Percentiles rank a stretch among this genome's conserved stretches.
phyloP scores from a whole-genome alignment of 176 grass and related monocot genomes.

The Elaeis guineensis region DNA sequence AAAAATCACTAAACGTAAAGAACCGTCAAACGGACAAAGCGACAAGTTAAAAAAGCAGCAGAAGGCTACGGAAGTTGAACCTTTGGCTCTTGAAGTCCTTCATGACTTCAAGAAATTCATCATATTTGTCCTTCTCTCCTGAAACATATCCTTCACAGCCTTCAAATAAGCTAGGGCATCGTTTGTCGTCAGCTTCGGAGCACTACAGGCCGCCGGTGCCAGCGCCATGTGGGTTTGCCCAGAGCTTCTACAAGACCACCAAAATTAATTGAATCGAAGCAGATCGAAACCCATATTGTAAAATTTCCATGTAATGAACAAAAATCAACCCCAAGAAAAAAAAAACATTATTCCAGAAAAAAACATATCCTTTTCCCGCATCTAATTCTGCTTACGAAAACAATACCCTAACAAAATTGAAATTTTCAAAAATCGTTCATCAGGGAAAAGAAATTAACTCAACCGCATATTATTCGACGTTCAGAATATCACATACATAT shows the following conservation, averaged over 20 bases:
- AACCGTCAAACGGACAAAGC: too few relatives aligned
- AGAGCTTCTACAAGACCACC: constrained; percentile 24
- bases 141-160: constrained; percentile 35
- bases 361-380: too few relatives aligned
- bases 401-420: too few relatives aligned
- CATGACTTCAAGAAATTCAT: constrained; percentile 26
- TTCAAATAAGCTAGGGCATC: constrained; percentile 38
- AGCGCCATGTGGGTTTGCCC: constrained; percentile 41
- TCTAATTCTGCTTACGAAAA: too few relatives aligned
- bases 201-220: constrained; percentile 13
- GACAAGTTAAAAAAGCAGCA: too few relatives aligned
- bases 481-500: too few relatives aligned
- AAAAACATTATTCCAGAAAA: too few relatives aligned
- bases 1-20: too few relatives aligned
- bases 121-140: constrained; percentile 24
- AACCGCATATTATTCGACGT: too few relatives aligned
- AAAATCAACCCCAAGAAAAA: background rate
- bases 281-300: constrained; percentile 4
- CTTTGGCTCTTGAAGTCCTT: constrained; percentile 23
- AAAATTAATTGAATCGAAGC: constrained; percentile 6
- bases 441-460: too few relatives aligned
- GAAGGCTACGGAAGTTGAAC: background rate
- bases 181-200: constrained; percentile 56
- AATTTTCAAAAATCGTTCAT: too few relatives aligned
- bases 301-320: background rate